Base-by-base conservation (phyloP, 2,329 filamentous ascomycete genomes). In the Aureobasidium sp. region DNA sequence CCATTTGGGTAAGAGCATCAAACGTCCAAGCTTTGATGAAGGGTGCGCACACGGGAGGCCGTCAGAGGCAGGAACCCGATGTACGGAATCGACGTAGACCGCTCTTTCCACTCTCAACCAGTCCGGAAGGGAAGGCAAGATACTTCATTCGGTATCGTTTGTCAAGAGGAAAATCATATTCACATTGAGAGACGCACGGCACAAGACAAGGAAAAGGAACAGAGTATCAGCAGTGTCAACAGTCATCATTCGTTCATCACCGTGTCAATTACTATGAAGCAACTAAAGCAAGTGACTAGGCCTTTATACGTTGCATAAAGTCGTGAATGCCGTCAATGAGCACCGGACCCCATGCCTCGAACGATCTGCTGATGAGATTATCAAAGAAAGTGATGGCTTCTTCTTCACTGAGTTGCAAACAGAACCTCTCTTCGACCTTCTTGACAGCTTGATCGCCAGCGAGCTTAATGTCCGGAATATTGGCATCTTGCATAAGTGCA, bases 401-500 rank as follows among this genome's bases (percentile, higher is more conserved):
- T 71, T 96, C 92, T 74, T 99, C 94, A 52, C 82, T 89, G 72
- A 96, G 84, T 71, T 96, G 93, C 55, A 99, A 75, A 76, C 95
- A 91, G 74, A 99, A 96, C 41, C 94, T 80, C 77, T 99, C 94
- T 72, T 94, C 88, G 5, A 99, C 93, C 77, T 97, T 99, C 68
- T 92, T 79, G 17, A 97, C 93, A 12, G 91, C 92, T 77, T 95
- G 95, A 75, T 97, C 92, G 10, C 65, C 67, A 51, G 71, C 71
- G 26, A 96, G 82, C 63, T 89, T 87, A 70, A 99, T 95, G 69
- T 97, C 95, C 0, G 92, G 94, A 64, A 99, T 96, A 71, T 96
- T 96, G 42, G 94, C 93, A 73, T 97, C 91, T 17, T 96, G 89
- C 94, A 99, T 99, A 63, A 99, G 80, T 70, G 90, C 91, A 74